Evolutionary conservation across 2,329 filamentous ascomycete species (phyloP).

Genomic region (Neopestalotiopsis sp.): DNA sequence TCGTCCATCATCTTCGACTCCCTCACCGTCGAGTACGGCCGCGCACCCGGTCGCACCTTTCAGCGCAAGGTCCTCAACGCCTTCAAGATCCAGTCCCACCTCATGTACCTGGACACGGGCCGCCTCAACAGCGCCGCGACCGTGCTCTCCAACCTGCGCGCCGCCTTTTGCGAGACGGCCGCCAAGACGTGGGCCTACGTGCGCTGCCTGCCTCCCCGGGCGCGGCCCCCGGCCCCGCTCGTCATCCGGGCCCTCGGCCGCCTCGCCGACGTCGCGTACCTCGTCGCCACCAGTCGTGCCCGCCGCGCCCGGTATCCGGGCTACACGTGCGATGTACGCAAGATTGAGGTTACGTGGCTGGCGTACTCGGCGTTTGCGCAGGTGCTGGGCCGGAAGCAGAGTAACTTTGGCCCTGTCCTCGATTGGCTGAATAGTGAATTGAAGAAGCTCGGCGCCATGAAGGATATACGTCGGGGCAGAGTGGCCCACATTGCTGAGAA

Average conservation of each 20-base stretch:
- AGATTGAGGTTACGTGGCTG: constrained; percentile 66
- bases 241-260: constrained; percentile 72
- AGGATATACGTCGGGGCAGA: constrained; percentile 36
- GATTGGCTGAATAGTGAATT: constrained; percentile 67
- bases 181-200: constrained; percentile 73
- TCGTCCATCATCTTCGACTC: constrained; percentile 66
- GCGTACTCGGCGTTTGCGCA: constrained; percentile 72
- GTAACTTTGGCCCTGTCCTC: constrained; percentile 68
- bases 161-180: constrained; percentile 78
- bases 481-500: constrained; percentile 23
- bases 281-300: constrained; percentile 64
- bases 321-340: constrained; percentile 66
- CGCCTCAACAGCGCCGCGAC: constrained; percentile 73
- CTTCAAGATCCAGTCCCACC: constrained; percentile 85
- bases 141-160: constrained; percentile 76
- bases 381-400: constrained; percentile 75
- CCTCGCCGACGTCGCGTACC: constrained; percentile 67
- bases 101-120: constrained; percentile 79
- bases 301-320: constrained; percentile 50
- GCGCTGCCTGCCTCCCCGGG: constrained; percentile 60
- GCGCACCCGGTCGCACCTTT: constrained; percentile 77
- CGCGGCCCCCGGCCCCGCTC: constrained; percentile 64
- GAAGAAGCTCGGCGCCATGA: constrained; percentile 41
- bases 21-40: constrained; percentile 79
- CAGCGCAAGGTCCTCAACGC: constrained; percentile 77